Evolutionary conservation across 2,329 filamentous ascomycete genomes (phyloP), one percentile per base, ranked within the genome.

Genomic region (Fusarium goolgardi): DNA sequence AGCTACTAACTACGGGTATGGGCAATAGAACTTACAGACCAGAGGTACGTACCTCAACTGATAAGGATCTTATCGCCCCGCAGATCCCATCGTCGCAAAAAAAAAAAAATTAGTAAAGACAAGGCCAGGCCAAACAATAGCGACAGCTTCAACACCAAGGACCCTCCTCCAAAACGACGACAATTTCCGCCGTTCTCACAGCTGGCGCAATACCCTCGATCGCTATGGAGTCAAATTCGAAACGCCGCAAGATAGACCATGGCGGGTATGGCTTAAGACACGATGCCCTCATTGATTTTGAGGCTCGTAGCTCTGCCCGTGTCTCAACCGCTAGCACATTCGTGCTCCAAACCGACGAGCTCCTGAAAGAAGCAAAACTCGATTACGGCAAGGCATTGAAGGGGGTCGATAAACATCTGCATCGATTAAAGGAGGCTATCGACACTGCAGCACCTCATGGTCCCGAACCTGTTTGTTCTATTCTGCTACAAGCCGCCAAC

Each of bases 301-400:
- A 82, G 64, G 76, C 78, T 47, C 77, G 75, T 34, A 78, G 74
- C 57, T 74, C 81, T 6, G 75, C 81, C 37, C 77, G 78, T 21
- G 73, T 83, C 44, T 79, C 82, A 32, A 80, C 83, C 11, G 81
- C 85, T 18, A 86, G 84, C 74, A 83, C 85, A 34, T 88, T 89
- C 67, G 80, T 87, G 47, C 75, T 89, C 50, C 84, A 89, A 76
- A 86, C 86, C 4, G 85, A 88, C 45, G 86, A 90, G 75, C 79
- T 90, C 20, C 74, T 89, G 61, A 83, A 82, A 59, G 84, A 88
- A 64, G 81, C 84, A 59, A 83, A 81, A 56, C 73, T 87, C 23
- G 83, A 88, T 73, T 86, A 88, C 71, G 74, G 72, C 34, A 82
- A 81, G 62, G 75, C 81, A 16, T 80, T 88, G 54, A 76, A 81